These are phyloP conservation scores for Neurospora tetrasperma DNA, from an alignment of 495 filamentous ascomycete species.

Conservation along the genomic window DNA sequence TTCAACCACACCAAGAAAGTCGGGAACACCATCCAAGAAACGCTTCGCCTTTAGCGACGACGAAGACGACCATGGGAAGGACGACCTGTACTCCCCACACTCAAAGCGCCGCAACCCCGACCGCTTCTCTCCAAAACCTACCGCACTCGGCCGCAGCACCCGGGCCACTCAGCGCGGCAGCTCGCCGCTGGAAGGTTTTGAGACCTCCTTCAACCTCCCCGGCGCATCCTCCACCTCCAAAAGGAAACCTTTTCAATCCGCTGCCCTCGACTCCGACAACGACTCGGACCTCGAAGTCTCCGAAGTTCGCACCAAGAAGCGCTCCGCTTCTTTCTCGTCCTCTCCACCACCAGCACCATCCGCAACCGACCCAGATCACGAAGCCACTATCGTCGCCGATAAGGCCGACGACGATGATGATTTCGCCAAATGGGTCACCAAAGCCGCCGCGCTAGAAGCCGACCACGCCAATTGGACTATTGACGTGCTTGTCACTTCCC, in stretches of 20 bases:
- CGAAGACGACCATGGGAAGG: neutral
- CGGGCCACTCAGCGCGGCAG: neutral
- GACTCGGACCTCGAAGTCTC: neutral
- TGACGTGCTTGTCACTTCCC: conserved; percentile 9
- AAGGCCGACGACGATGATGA: conserved; percentile 71
- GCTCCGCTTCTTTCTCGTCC: neutral
- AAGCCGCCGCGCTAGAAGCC: conserved; percentile 9
- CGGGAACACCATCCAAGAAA: neutral
- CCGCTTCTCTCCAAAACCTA: neutral
- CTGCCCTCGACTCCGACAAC: neutral
- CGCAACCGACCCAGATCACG: neutral
- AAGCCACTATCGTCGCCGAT: neutral
- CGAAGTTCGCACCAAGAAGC: neutral
- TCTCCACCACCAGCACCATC: neutral
- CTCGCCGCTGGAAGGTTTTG: neutral
- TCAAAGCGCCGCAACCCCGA: neutral
- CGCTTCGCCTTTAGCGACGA: neutral
- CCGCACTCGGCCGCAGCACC: neutral
- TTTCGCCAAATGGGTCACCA: conserved; percentile 39
- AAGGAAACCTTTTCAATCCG: neutral
- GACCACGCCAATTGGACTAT: conserved; percentile 3
- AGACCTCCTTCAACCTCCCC: neutral
- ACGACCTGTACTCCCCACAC: neutral
- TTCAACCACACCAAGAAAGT: neutral
- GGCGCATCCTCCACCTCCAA: neutral